These are phyloP conservation scores for Ciborinia camelliae DNA, from an alignment of 2,329 filamentous ascomycete genomes.

Conservation along the genomic window DNA sequence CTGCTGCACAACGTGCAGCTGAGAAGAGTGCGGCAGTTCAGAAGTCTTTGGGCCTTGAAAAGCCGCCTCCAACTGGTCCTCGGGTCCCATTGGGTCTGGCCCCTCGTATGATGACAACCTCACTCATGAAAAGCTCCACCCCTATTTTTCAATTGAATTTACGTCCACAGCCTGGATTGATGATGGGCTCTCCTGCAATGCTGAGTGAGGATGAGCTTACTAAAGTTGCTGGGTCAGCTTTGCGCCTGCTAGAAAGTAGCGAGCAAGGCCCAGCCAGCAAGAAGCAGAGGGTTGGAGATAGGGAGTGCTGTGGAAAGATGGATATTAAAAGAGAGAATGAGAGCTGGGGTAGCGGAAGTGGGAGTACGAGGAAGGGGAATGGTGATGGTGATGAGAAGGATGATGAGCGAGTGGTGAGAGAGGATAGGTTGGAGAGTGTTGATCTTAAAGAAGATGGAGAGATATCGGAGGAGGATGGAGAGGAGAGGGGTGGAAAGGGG, in stretches of 20 bases:
- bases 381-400: neutral
- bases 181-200: neutral
- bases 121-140: neutral
- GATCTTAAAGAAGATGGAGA: neutral
- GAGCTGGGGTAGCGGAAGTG: neutral
- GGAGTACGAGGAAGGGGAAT: neutral
- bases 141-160: neutral
- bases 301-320: neutral
- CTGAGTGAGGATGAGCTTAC: neutral
- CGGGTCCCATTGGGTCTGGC: neutral
- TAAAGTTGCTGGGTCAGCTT: neutral
- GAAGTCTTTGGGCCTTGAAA: neutral
- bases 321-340: neutral
- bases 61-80: neutral
- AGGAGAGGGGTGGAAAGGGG: neutral
- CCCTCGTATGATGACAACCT: neutral
- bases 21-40: neutral
- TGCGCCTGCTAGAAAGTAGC: neutral
- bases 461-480: neutral
- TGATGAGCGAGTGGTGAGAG: too few relatives aligned
- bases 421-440: neutral
- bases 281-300: neutral
- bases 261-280: neutral
- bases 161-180: neutral
- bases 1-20: neutral